Conservation (phyloP, 768 basidiomycete genomes). For the Tephrocybe sp. region DNA sequence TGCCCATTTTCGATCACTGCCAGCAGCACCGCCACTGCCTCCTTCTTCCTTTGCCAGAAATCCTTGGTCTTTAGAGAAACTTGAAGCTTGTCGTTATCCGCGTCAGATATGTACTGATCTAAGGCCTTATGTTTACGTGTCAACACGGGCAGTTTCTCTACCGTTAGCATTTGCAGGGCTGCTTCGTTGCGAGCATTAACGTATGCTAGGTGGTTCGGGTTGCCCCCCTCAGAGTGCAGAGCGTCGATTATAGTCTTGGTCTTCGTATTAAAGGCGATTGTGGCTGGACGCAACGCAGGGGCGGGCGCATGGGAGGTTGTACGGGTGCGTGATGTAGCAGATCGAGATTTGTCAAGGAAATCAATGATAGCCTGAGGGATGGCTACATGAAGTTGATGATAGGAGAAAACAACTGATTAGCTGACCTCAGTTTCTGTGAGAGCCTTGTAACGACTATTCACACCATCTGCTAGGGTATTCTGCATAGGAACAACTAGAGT, state of each 20-base stretch:
- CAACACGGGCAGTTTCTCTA: constrained; percentile 40
- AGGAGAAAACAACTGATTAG: not conserved
- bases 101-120: constrained; percentile 48
- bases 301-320: constrained; percentile 75
- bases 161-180: constrained; percentile 50
- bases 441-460: constrained; percentile 80
- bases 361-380: constrained; percentile 63
- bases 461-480: constrained; percentile 66
- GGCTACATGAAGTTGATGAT: constrained; percentile 5
- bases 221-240: constrained; percentile 60
- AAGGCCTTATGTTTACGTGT: constrained; percentile 50
- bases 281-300: constrained; percentile 76
- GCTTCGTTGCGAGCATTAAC: constrained; percentile 58
- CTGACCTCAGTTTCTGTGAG: constrained; percentile 71
- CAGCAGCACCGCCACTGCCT: constrained; percentile 40
- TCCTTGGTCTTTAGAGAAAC: constrained; percentile 62
- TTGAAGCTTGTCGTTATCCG: constrained; percentile 43
- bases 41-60: constrained; percentile 62
- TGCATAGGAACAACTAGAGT: constrained; percentile 83
- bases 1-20: constrained; percentile 47
- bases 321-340: constrained; percentile 61
- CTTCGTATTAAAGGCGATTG: constrained; percentile 62
- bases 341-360: constrained; percentile 84
- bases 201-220: constrained; percentile 61
- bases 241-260: constrained; percentile 56